phyloP scores from a whole-genome alignment of 2,329 filamentous ascomycete genomes.

The Zasmidium cellare region DNA sequence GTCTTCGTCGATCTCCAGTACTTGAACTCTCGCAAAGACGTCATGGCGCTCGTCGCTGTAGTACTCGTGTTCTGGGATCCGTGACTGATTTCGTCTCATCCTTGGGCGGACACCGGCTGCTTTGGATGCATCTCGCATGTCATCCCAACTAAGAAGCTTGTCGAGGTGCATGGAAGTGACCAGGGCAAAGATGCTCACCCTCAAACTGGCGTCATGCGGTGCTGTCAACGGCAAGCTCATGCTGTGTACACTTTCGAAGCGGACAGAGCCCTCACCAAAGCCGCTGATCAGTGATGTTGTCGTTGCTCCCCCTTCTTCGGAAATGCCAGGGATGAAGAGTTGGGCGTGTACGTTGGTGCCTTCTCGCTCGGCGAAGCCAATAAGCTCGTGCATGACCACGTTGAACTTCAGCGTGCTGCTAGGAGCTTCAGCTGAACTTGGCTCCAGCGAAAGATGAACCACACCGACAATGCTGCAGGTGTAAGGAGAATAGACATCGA shows the following conservation, averaged over 20 bases:
- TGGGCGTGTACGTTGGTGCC: slow-evolving; percentile 95
- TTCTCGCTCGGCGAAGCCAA: slow-evolving; percentile 93
- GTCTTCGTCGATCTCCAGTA: slow-evolving; percentile 87
- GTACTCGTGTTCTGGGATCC: slow-evolving; percentile 89
- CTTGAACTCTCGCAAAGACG: slow-evolving; percentile 81
- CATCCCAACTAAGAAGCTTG: slow-evolving; percentile 97
- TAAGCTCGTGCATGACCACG: slow-evolving; percentile 94
- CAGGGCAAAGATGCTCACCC: slow-evolving; percentile 87
- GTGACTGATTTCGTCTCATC: slow-evolving; percentile 54
- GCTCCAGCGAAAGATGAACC: slow-evolving; percentile 85
- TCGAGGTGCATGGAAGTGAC: slow-evolving; percentile 93
- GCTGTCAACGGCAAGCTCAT: slow-evolving; percentile 88
- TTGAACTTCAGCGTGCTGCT: slow-evolving; percentile 96
- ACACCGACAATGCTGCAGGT: slow-evolving; percentile 89
- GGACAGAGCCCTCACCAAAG: slow-evolving; percentile 88
- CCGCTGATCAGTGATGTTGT: slow-evolving; percentile 92
- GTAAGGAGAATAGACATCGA: slow-evolving; percentile 90
- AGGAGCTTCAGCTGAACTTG: slow-evolving; percentile 88
- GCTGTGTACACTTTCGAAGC: slow-evolving; percentile 96
- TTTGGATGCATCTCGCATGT: slow-evolving; percentile 78
- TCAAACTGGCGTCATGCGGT: slow-evolving; percentile 70
- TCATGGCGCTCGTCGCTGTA: slow-evolving; percentile 93
- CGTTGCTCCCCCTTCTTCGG: slow-evolving; percentile 83
- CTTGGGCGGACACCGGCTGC: slow-evolving; percentile 53
- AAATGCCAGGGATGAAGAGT: slow-evolving; percentile 89